Percentiles rank a stretch among this genome's conserved stretches.
These are phyloP conservation scores for Obelidium mucronatum DNA, from an alignment of 192 early-diverging fungal genomes.

Conservation along the genomic window DNA sequence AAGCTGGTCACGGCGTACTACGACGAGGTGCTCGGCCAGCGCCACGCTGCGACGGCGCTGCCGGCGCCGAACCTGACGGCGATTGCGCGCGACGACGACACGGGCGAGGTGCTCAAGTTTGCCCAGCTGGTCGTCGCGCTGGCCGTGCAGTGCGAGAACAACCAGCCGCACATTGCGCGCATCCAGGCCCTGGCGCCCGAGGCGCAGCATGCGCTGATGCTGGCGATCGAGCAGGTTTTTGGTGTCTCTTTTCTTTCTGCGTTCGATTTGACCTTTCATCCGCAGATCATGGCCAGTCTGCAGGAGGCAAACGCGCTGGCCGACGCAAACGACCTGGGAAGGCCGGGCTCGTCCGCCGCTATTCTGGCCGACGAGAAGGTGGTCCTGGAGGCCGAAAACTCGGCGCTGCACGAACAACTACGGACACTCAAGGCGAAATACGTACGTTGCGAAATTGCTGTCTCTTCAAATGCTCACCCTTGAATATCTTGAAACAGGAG, in stretches of 20 bases:
- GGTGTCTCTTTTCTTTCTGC: neutral
- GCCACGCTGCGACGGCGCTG: slow-evolving; percentile 53
- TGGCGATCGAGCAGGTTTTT: slow-evolving; percentile 82
- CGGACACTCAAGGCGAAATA: slow-evolving; percentile 39
- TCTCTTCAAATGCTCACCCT: neutral
- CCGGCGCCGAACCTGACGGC: slow-evolving; percentile 78
- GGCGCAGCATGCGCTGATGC: slow-evolving; percentile 88
- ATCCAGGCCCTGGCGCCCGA: slow-evolving; percentile 78
- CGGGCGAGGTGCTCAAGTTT: slow-evolving; percentile 76
- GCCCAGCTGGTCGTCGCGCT: slow-evolving; percentile 83
- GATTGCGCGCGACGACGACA: slow-evolving; percentile 84
- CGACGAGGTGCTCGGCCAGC: slow-evolving; percentile 83
- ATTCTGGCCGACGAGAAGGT: slow-evolving; percentile 21
- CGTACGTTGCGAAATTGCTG: slow-evolving; percentile 30
- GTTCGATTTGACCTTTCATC: neutral
- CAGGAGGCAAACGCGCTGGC: neutral
- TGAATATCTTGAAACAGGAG: slow-evolving; percentile 58
- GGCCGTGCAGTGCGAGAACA: slow-evolving; percentile 87
- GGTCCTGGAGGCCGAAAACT: slow-evolving; percentile 39
- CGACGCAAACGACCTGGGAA: neutral
- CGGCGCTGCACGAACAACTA: slow-evolving; percentile 32
- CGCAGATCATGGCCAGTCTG: neutral
- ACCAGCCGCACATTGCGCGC: slow-evolving; percentile 82
- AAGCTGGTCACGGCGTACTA: slow-evolving; percentile 85
- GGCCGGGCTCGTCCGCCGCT: slow-evolving; percentile 11